Percentiles rank a stretch among this genome's conserved stretches.
Conservation (phyloP, 169 alveolate species). For the Plasmodium coatneyi region DNA sequence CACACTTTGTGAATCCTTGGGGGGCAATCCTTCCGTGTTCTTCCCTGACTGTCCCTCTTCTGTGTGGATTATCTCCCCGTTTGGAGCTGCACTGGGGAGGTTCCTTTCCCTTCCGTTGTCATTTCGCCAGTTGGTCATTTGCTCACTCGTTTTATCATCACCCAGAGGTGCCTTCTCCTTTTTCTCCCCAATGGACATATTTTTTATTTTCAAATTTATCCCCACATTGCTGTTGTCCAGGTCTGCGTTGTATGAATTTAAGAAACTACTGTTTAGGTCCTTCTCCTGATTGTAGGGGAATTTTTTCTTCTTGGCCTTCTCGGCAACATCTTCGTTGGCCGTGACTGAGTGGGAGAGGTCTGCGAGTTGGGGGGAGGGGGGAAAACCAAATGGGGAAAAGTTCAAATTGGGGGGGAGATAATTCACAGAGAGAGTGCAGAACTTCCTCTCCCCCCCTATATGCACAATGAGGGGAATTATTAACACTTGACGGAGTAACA, state of each 20-base stretch:
- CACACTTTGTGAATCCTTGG: not conserved
- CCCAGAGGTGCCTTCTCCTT: not conserved
- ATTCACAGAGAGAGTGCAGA: no score
- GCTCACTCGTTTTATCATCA: not conserved
- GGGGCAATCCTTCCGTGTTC: not conserved
- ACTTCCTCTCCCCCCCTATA: no score
- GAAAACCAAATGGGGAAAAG: not conserved
- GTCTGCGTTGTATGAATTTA: conserved; percentile 47
- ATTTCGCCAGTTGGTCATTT: not conserved
- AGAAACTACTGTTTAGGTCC: conserved; percentile 42
- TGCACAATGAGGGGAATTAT: not conserved
- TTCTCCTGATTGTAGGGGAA: not conserved
- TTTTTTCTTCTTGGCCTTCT: conserved; percentile 47
- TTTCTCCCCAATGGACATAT: conserved; percentile 7
- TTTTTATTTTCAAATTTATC: conserved; percentile 51
- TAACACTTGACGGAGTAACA: not conserved
- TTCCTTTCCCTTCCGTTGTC: not conserved
- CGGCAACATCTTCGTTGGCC: conserved; percentile 34
- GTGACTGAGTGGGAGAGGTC: conserved; percentile 41
- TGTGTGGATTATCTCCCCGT: not conserved
- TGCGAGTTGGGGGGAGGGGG: not conserved
- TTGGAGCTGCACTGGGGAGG: not conserved
- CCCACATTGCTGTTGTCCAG: conserved; percentile 66
- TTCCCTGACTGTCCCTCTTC: not conserved
- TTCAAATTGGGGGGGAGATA: not conserved